Evolutionary conservation across 2,329 filamentous ascomycete species (phyloP), one percentile per base, ranked within the genome.

Genomic region (Aspergillus sp.): DNA sequence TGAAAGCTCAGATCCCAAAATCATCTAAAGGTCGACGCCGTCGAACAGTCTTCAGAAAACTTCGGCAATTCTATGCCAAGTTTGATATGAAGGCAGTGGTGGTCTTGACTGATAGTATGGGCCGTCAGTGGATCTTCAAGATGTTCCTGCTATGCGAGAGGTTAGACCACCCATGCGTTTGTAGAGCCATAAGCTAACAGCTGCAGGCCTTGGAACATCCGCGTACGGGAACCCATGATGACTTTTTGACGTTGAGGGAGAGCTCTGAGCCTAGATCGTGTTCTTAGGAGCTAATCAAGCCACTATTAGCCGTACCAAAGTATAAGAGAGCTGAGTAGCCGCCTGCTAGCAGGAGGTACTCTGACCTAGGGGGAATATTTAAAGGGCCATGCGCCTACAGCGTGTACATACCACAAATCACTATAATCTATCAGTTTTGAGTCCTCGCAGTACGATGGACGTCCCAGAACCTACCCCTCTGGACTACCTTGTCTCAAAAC

Each of bases 111-210:
- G 56, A 63, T 28, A 43, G 49, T 28, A 52, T 41, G n/a, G 52
- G 61, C 54, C 55, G 51, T 30, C 52, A 61, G n/a, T 65, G 61
- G 58, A 61, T 65, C 41, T 65, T 59, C 34, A 65, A 63, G 52
- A 63, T 31, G 52, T 63, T 38, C 64, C 61, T 2, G 57, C 1
- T 22, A 28, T 63, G 23, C 23, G 28, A 45, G 28, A 61, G 51
- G 57, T 62, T 25, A 58, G 19, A 43, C 25, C n/a, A 45, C 11
- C 41, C 4, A 45, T 7, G 5, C 11, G 41, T 17, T 15, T 5
- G 48, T 57, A 23, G 47, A 7, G 25, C 38, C 22, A 43, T 25
- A 9, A 45, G 4, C 41, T 7, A 45, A 45, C 6, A 7, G 41
- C n/a, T 15, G 41, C 48, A 64, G 63, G 60, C 60, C 7, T 28